Base-by-base conservation (phyloP, 805 yeast genomes). In the Candida anglica region DNA sequence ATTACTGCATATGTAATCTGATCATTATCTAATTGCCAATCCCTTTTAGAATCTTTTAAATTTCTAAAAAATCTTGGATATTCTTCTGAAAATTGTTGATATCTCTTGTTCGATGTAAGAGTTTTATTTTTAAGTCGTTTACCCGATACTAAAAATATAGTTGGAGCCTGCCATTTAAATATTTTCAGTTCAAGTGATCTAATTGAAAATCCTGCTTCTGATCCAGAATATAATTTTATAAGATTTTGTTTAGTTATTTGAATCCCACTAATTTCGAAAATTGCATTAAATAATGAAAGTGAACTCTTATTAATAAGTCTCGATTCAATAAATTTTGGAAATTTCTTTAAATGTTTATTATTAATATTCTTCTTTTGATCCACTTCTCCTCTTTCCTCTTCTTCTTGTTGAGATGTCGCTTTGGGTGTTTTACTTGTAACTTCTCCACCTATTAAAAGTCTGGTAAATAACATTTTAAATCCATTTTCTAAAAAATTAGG, bases 131-230 rank as follows among this genome's bases (percentile, higher is more conserved):
- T 52, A 16, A 80, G 52, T 30, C 76, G 52, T 44, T 68, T 71
- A 0, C 97, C 98, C 3, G 77, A 71, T 0, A 91, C 64, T 0
- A 89, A 39, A 6, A 89, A 44, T 1, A 91, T 53, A 0, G 95
- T 76, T 0, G 96, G 95, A 0, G 95, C 93, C 45, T 76, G 79
- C 96, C 97, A 91, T 47, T 88, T 86, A 64, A 86, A 77, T 0
- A 82, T 83, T 42, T 81, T 86, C 36, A 81, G 73, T 57, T 89
- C 96, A 38, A 91, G 72, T 0, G 96, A 82, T 19, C 95, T 63
- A 73, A 89, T 86, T 0, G 96, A 86, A 53, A 85, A 91, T 2
- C 98, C 98, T 2, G 79, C 67, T 30, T 76, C 81, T 7, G 86
- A 63, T 0, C 94, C 96, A 6, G 71, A 66, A 47, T 81, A 89